A percentile compares a stretch with the other conserved stretches of the same genome.
Evolutionary conservation across 306 rosid species (phyloP).

Genomic region (Sphenostylis stenocarpa): DNA sequence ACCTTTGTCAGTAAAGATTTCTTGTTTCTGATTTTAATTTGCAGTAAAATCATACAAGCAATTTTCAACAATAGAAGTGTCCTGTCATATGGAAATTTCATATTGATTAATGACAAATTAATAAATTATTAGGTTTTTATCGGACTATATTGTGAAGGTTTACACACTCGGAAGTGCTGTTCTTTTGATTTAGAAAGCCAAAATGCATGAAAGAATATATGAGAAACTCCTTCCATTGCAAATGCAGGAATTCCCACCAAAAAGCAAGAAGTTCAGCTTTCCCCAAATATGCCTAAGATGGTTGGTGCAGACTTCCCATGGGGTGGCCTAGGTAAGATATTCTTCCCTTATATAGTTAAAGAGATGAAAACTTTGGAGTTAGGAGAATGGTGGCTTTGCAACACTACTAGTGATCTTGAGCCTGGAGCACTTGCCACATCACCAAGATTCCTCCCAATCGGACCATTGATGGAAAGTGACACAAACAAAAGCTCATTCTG

Average conservation of each 20-base stretch:
- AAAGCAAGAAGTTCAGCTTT: conserved; percentile 26
- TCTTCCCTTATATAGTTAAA: neutral
- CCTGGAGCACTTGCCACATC: conserved; percentile 20
- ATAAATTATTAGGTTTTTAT: no score
- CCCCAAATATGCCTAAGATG: conserved; percentile 34
- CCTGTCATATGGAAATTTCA: no score
- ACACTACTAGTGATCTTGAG: conserved; percentile 36
- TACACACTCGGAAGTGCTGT: neutral
- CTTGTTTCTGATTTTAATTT: no score
- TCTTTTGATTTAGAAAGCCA: neutral
- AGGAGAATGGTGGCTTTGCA: conserved; percentile 43
- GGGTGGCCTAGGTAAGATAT: neutral
- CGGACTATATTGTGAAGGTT: no score
- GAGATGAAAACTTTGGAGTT: conserved; percentile 1
- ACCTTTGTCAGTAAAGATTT: no score
- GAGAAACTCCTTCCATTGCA: neutral
- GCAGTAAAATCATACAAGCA: no score
- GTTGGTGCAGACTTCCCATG: conserved; percentile 18
- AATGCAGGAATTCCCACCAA: conserved; percentile 27
- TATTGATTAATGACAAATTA: no score
- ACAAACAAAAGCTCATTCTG: conserved; percentile 18
- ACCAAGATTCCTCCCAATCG: conserved; percentile 38
- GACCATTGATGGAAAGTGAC: conserved; percentile 30
- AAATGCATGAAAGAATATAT: neutral
- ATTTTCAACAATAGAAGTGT: no score